Evolutionary conservation across 1,284 basidiomycete species (phyloP).

Genomic region (Ganoderma sinense): DNA sequence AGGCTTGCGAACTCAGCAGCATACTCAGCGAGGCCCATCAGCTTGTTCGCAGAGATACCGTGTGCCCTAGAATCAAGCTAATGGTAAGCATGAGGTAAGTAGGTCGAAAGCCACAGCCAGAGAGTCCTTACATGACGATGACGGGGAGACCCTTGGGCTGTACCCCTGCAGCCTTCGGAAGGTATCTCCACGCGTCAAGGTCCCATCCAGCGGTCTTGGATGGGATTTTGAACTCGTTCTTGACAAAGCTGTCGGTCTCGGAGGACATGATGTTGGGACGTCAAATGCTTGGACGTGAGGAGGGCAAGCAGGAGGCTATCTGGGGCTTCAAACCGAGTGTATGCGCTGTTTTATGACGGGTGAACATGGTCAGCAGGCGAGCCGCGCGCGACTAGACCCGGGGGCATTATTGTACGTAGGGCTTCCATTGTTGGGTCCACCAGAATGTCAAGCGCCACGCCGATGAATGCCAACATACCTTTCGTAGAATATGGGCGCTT

Average conservation of each 20-base stretch:
- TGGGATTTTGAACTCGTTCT: constrained; percentile 39
- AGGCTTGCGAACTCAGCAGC: constrained; percentile 42
- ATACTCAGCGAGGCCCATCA: constrained; percentile 42
- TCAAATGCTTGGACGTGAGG: no score
- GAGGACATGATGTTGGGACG: not conserved
- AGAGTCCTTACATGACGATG: constrained; percentile 43
- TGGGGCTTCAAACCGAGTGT: not conserved
- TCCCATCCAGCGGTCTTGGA: constrained; percentile 44
- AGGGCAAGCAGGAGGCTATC: not conserved
- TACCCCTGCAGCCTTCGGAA: constrained; percentile 26
- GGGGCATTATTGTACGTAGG: not conserved
- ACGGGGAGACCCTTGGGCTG: constrained; percentile 36
- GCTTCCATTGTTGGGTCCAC: not conserved
- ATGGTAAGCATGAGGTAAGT: no score
- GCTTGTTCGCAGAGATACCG: constrained; percentile 44
- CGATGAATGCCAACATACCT: not conserved
- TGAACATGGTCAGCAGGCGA: not conserved
- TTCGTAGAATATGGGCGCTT: not conserved
- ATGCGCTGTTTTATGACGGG: not conserved
- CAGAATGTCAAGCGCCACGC: not conserved
- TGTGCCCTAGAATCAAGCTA: constrained; percentile 40
- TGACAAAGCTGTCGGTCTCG: constrained; percentile 10
- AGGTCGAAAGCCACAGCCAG: no score
- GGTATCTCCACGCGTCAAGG: constrained; percentile 46
- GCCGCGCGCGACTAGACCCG: no score